Evolutionary conservation across 2,329 filamentous ascomycete species (phyloP).

Genomic region (Esteya vermicola): DNA sequence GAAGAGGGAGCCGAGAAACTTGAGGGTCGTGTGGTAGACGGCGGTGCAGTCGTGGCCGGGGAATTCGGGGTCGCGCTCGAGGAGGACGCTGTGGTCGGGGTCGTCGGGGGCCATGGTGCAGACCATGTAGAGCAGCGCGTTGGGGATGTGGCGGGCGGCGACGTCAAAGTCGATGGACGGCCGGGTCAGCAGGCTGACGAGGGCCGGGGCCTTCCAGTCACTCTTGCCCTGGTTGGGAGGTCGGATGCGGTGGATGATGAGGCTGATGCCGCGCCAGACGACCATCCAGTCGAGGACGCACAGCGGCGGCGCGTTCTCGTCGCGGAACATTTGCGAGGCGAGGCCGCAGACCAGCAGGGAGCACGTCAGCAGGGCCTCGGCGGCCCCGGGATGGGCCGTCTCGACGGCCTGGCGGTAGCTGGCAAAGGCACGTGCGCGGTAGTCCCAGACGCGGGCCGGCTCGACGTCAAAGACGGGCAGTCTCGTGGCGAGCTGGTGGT

Average conservation of each 20-base stretch:
- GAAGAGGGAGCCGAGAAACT: conserved; percentile 37
- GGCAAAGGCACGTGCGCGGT: conserved; percentile 33
- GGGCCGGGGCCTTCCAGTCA: too few species aligned
- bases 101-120: conserved; percentile 27
- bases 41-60: conserved; percentile 23
- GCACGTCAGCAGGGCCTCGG: conserved; percentile 33
- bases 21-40: conserved; percentile 30
- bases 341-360: conserved; percentile 37
- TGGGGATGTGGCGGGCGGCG: conserved; percentile 26
- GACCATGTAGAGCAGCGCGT: conserved; percentile 34
- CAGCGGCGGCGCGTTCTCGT: conserved; percentile 27
- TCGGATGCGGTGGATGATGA: conserved; percentile 28
- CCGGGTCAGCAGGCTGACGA: conserved; percentile 32
- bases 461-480: too few species aligned
- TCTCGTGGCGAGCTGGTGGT: too few species aligned
- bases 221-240: conserved; percentile 17
- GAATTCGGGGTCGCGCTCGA: conserved; percentile 24
- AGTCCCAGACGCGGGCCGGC: conserved; percentile 22
- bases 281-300: conserved; percentile 42
- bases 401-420: conserved; percentile 39
- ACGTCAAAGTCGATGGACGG: conserved; percentile 32
- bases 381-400: conserved; percentile 27
- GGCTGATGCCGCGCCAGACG: conserved; percentile 38
- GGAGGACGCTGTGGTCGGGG: conserved; percentile 25
- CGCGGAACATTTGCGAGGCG: conserved; percentile 35